Percentiles rank a stretch among this genome's conserved stretches.
phyloP scores from a whole-genome alignment of 768 basidiomycete species.

The Amanita phalloides region DNA sequence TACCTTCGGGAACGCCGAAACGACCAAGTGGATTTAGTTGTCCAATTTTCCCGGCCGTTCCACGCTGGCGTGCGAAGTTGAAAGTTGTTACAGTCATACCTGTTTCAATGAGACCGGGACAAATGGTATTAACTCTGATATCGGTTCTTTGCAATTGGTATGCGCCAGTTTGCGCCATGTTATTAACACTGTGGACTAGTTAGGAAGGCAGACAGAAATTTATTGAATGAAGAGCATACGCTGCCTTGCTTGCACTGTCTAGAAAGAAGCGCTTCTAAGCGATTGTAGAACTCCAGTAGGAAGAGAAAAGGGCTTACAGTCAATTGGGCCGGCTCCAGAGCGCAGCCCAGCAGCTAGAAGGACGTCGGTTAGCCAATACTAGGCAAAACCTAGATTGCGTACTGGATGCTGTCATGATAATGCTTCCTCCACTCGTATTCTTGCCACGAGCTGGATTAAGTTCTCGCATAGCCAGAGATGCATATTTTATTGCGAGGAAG shows the following conservation, averaged over 20 bases:
- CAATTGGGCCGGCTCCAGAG: constrained; percentile 71
- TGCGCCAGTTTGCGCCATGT: constrained; percentile 72
- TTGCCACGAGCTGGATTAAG: constrained; percentile 61
- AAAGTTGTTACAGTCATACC: constrained; percentile 82
- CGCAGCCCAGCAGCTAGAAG: constrained; percentile 66
- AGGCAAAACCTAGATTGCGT: constrained; percentile 12
- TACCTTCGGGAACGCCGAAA: constrained; percentile 75
- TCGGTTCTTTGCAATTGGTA: constrained; percentile 75
- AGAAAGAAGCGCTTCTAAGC: constrained; percentile 6
- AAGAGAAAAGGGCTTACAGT: constrained; percentile 43
- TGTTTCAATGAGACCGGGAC: constrained; percentile 90
- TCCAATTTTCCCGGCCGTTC: constrained; percentile 69
- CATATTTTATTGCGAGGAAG: constrained; percentile 85
- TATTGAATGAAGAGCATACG: constrained; percentile 29
- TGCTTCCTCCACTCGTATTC: constrained; percentile 61
- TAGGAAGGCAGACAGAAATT: background rate
- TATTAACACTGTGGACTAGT: constrained; percentile 55
- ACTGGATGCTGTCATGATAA: constrained; percentile 84
- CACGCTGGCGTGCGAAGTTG: constrained; percentile 63
- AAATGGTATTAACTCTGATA: constrained; percentile 83
- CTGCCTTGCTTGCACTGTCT: constrained; percentile 92
- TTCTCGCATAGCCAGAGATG: constrained; percentile 70
- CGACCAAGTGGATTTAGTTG: constrained; percentile 77
- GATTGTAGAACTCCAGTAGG: background rate
- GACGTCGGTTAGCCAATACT: background rate